Evolutionary conservation across 2,329 filamentous ascomycete species (phyloP).

Genomic region (Pseudopithomyces maydicus): DNA sequence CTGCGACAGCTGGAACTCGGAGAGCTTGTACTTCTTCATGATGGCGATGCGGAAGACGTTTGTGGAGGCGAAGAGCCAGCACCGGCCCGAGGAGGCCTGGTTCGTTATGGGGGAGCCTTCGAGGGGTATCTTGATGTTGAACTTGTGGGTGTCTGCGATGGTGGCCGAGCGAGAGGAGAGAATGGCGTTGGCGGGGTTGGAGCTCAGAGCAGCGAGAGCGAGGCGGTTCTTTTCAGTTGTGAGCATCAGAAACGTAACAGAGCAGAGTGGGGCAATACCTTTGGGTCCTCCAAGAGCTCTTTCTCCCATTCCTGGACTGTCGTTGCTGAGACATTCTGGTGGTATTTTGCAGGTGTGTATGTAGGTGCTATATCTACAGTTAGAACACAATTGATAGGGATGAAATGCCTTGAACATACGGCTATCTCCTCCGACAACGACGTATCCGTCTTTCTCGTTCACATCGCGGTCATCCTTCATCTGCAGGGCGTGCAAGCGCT

Average conservation of each 20-base stretch:
- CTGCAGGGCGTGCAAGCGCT: slow-evolving; percentile 52
- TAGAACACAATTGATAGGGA: neutral
- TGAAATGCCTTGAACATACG: slow-evolving; percentile 21
- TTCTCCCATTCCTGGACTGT: slow-evolving; percentile 65
- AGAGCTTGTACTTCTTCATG: slow-evolving; percentile 80
- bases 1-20: slow-evolving; percentile 84
- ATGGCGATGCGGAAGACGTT: slow-evolving; percentile 89
- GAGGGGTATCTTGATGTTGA: slow-evolving; percentile 82
- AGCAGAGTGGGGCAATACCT: slow-evolving; percentile 51
- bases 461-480: slow-evolving; percentile 47
- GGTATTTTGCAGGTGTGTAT: slow-evolving; percentile 14
- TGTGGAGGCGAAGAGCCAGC: slow-evolving; percentile 92
- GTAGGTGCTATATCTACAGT: neutral
- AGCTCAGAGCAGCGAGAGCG: slow-evolving; percentile 73
- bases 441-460: slow-evolving; percentile 59
- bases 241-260: neutral
- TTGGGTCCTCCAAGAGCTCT: slow-evolving; percentile 66
- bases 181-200: slow-evolving; percentile 65
- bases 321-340: slow-evolving; percentile 54
- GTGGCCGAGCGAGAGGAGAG: slow-evolving; percentile 67
- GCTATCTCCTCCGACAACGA: slow-evolving; percentile 57
- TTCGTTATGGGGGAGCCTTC: slow-evolving; percentile 73
- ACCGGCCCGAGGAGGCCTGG: slow-evolving; percentile 66
- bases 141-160: slow-evolving; percentile 75
- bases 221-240: slow-evolving; percentile 64